Percentiles rank a stretch among this genome's conserved stretches.
Evolutionary conservation across 345 rosid species (phyloP).

Genomic region (Crucihimalaya himalaica): DNA sequence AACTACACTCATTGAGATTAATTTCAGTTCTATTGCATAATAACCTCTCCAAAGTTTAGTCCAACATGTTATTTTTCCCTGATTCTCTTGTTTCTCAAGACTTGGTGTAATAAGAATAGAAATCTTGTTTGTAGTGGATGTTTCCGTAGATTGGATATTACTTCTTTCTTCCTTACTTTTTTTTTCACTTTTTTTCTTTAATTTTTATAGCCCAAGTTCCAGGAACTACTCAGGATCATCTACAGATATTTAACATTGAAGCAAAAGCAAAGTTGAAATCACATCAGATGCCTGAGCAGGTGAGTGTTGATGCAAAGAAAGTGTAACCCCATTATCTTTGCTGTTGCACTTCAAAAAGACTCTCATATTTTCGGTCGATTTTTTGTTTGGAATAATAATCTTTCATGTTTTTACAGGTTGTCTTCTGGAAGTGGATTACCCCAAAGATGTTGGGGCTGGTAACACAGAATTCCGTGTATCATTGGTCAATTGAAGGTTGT

Average conservation of each 20-base stretch:
- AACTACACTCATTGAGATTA: slow-evolving; percentile 1
- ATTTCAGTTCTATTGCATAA: not conserved
- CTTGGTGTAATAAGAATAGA: not conserved
- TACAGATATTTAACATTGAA: slow-evolving; percentile 98
- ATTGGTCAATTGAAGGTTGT: slow-evolving; percentile 97
- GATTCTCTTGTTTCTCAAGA: not conserved
- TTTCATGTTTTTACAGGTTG: slow-evolving; percentile 56
- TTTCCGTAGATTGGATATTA: slow-evolving; percentile 2
- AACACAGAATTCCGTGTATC: slow-evolving; percentile 86
- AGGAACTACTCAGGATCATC: slow-evolving; percentile 96
- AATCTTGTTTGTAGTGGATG: slow-evolving; percentile 9
- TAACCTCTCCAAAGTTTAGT: not conserved
- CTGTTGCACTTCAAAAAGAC: slow-evolving; percentile 1
- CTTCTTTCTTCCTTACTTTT: not conserved
- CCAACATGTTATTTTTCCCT: not conserved
- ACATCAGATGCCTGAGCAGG: slow-evolving; percentile 99
- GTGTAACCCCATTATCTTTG: slow-evolving; percentile 3
- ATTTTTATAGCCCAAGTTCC: slow-evolving; percentile 78
- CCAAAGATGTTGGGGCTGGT: slow-evolving; percentile 94
- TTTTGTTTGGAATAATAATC: slow-evolving; percentile 4
- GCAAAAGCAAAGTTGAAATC: slow-evolving; percentile 91
- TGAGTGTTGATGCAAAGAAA: slow-evolving; percentile 32
- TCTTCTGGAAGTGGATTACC: slow-evolving; percentile 97
- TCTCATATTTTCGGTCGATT: not conserved
- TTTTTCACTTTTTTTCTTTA: slow-evolving; percentile 12